Evolutionary conservation across 2,329 filamentous ascomycete genomes (phyloP), one percentile per base, ranked within the genome.

Genomic region (Cercospora janseana): DNA sequence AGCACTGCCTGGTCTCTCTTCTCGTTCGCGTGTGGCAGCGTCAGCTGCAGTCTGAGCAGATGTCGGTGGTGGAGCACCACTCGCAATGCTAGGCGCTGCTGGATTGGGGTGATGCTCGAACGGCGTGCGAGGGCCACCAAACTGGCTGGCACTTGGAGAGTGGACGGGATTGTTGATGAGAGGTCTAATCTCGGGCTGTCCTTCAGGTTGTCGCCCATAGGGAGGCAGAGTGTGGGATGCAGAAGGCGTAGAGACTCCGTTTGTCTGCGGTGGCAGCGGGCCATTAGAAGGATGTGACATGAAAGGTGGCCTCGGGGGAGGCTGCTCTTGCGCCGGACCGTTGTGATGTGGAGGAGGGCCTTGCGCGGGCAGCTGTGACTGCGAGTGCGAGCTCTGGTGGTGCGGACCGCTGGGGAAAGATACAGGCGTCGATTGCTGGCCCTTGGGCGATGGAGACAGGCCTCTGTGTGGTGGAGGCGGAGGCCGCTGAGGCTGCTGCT

Each of bases 121-220:
- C 57, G 85, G 87, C 56, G 88, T 87, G 63, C 91, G 88, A 4
- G 86, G 84, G 64, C 43, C 44, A 18, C 45, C 50, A 31, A 93
- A 95, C 6, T 82, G 83, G 29, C 88, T 86, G 64, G 90, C 91
- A 52, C 54, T 51, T 8, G 91, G 91, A n/a, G 92, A 96, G n/a
- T 88, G 63, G 20, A 58, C 82, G 71, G 91, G 87, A 53, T 83
- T 88, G 59, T 95, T 91, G 58, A 92, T 81, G 56, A 93, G 79
- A 1, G 87, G 86, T 45, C 90, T 82, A 38, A 90, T 84, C 59
- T 96, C 92, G 43, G 86, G 88, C 82, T 52, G 91, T 88, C 67
- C 87, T 94, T 65, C 56, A 28, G 35, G 54, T 51, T 60, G 63
- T 4, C 65, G 58, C 12, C 85, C 82, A 72, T 92, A 95, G 13